Percentiles rank a stretch among this genome's conserved stretches.
Conservation (phyloP, 257 asterid species). For the Dorcoceras hygrometricum region DNA sequence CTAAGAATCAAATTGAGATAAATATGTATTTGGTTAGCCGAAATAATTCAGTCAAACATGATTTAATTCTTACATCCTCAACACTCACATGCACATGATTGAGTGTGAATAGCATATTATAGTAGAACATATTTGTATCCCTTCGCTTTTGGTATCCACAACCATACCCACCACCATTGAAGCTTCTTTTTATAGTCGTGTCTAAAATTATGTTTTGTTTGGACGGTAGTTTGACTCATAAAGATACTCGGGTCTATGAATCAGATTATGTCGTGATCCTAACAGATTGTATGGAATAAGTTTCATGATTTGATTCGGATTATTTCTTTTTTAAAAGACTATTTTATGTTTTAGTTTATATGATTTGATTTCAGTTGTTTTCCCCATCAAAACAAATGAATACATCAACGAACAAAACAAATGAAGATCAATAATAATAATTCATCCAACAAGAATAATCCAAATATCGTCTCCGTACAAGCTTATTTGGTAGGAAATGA, state of each 20-base stretch:
- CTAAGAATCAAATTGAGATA: too few relatives aligned
- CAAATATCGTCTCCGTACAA: not conserved
- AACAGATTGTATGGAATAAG: not conserved
- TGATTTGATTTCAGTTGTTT: too few relatives aligned
- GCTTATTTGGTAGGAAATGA: not conserved
- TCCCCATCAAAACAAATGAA: too few relatives aligned
- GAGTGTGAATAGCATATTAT: constrained; percentile 1
- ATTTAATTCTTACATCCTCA: too few relatives aligned
- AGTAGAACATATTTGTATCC: not conserved
- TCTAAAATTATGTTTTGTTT: constrained; percentile 31
- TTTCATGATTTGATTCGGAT: too few relatives aligned
- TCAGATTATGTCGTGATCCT: not conserved
- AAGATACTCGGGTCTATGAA: constrained; percentile 1
- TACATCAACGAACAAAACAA: too few relatives aligned
- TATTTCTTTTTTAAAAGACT: too few relatives aligned
- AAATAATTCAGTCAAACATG: too few relatives aligned
- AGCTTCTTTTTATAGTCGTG: constrained; percentile 8
- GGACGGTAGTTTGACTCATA: constrained; percentile 23
- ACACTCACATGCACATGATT: not conserved
- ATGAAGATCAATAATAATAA: too few relatives aligned
- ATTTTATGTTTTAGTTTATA: too few relatives aligned
- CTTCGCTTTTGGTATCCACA: constrained; percentile 3
- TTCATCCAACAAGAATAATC: not conserved
- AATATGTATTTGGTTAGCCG: too few relatives aligned
- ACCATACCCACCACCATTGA: not conserved